phyloP scores from a whole-genome alignment of 106 monocot genomes.

The Triglochin maritima region DNA sequence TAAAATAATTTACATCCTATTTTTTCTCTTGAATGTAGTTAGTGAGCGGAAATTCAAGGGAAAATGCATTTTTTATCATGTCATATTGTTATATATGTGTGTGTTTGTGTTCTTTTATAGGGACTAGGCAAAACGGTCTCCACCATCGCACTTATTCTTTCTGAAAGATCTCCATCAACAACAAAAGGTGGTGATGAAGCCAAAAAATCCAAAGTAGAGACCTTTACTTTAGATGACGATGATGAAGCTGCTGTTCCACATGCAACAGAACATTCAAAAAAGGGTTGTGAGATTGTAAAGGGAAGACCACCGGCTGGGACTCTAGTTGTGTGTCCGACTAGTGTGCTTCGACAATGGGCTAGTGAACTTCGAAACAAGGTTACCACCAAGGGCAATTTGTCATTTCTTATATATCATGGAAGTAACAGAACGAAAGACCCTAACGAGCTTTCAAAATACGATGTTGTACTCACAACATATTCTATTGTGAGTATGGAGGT shows the following conservation, averaged over 20 bases:
- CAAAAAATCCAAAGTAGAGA: constrained; percentile 33
- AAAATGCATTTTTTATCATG: not conserved
- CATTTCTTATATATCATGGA: constrained; percentile 82
- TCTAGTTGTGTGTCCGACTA: constrained; percentile 89
- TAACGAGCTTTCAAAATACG: constrained; percentile 73
- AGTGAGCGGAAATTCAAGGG: not conserved
- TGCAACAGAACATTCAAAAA: constrained; percentile 9
- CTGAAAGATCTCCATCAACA: constrained; percentile 52
- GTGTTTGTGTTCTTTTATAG: constrained; percentile 23
- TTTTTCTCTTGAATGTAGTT: not conserved
- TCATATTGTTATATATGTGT: not conserved
- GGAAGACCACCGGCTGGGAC: constrained; percentile 82
- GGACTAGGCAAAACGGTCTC: constrained; percentile 93
- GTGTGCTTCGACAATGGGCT: constrained; percentile 97
- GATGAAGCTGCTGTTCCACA: constrained; percentile 19
- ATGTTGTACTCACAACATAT: constrained; percentile 92
- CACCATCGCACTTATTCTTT: constrained; percentile 79
- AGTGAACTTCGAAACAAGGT: constrained; percentile 76
- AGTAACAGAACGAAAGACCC: constrained; percentile 83
- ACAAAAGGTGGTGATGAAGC: constrained; percentile 10
- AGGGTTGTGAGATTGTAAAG: constrained; percentile 26
- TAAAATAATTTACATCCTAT: not conserved
- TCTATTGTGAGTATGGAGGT: constrained; percentile 95
- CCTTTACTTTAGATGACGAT: constrained; percentile 59
- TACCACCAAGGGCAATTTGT: constrained; percentile 47